A percentile compares a stretch with the other conserved stretches of the same genome.
Conservation (phyloP, 192 early-diverging fungal species). For the Globomyces pollinis-pini region DNA sequence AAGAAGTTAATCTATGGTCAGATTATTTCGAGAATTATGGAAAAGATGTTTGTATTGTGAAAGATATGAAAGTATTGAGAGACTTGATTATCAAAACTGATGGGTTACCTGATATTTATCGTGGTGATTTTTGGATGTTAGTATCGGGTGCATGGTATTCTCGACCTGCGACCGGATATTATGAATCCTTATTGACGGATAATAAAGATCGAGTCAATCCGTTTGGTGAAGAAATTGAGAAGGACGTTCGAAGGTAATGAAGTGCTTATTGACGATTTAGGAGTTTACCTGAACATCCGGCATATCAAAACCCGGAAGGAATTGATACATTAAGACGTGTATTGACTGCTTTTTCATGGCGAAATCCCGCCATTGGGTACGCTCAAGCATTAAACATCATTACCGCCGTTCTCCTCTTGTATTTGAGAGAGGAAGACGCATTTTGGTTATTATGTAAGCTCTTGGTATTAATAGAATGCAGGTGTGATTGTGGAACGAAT, state of each 20-base stretch:
- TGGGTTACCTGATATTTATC: constrained; percentile 35
- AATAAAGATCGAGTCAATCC: constrained; percentile 25
- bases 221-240: constrained; percentile 58
- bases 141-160: constrained; percentile 47
- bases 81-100: constrained; percentile 36
- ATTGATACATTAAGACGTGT: constrained; percentile 45
- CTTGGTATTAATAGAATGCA: constrained; percentile 4
- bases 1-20: constrained; percentile 24
- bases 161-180: constrained; percentile 35
- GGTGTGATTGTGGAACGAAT: constrained; percentile 48
- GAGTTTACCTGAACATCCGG: constrained; percentile 51
- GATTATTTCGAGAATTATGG: constrained; percentile 43
- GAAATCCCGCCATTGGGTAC: constrained; percentile 53
- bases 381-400: constrained; percentile 60
- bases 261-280: constrained; percentile 17
- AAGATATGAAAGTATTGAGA: constrained; percentile 33
- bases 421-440: constrained; percentile 49
- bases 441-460: constrained; percentile 51
- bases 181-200: constrained; percentile 26
- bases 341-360: constrained; percentile 52
- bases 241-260: constrained; percentile 47
- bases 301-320: constrained; percentile 44
- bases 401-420: constrained; percentile 42
- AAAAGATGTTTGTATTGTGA: constrained; percentile 42
- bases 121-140: constrained; percentile 52